Conservation (phyloP, 306 rosid species). For the Mimosa bimucronata region DNA sequence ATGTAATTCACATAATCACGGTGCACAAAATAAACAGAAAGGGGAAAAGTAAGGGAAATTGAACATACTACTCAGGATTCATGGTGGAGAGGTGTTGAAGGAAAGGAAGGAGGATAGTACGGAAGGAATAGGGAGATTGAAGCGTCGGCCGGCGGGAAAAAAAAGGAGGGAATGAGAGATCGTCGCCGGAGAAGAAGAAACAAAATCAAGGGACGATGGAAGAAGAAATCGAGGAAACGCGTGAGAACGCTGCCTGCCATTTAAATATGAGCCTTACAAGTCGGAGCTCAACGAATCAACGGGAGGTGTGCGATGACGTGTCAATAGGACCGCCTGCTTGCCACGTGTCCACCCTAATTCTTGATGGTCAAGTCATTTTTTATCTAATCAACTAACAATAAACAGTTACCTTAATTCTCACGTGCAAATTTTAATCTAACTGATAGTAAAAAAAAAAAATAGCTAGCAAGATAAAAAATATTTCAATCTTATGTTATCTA, state of each 20-base stretch:
- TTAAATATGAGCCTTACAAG: slow-evolving; percentile 49
- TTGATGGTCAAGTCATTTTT: too few relatives aligned
- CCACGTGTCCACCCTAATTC: slow-evolving; percentile 61
- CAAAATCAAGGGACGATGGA: slow-evolving; percentile 6
- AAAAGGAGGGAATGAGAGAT: slow-evolving; percentile 33
- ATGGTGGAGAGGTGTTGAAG: slow-evolving; percentile 48
- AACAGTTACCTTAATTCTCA: too few relatives aligned
- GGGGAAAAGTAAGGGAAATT: background rate
- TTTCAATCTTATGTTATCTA: too few relatives aligned
- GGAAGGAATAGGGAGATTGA: background rate
- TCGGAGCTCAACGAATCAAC: slow-evolving; percentile 38
- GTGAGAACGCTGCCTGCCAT: slow-evolving; percentile 31
- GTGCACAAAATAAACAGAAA: slow-evolving; percentile 4
- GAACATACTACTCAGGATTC: slow-evolving; percentile 98
- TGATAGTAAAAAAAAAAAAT: too few relatives aligned
- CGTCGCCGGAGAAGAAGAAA: slow-evolving; percentile 55
- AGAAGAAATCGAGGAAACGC: slow-evolving; percentile 44
- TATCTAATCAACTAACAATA: too few relatives aligned
- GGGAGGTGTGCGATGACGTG: slow-evolving; percentile 49
- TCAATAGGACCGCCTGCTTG: slow-evolving; percentile 28
- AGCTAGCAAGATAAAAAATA: too few relatives aligned
- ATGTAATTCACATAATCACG: background rate
- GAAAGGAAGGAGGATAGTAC: slow-evolving; percentile 33
- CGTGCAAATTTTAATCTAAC: too few relatives aligned
- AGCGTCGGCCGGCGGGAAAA: slow-evolving; percentile 42